Base-by-base conservation (phyloP, 495 filamentous ascomycete genomes). In the Thermothielavioides terrestris region DNA sequence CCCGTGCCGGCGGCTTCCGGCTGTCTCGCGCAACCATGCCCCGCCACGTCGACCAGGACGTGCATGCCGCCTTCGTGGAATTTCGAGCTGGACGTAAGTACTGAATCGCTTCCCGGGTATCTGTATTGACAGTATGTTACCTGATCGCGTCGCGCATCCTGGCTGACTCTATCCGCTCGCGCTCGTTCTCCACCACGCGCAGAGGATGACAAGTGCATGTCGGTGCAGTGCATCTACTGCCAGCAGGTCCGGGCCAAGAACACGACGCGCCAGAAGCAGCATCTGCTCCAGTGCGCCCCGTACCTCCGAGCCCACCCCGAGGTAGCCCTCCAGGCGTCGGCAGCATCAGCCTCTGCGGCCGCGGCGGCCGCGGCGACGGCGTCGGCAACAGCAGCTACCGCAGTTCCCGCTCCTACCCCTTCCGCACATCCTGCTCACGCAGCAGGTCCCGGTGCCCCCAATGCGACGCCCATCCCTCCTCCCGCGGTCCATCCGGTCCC, bases 241-340 rank as follows among this genome's bases (percentile, higher is more conserved):
- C 47, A 57, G 18, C 47, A 59, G 41, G 40, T 50, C 21, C 31
- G 60, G 6, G 62, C 62, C 0, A 65, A 65, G 52, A 65, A 65
- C 53, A 65, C 62, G 14, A 65, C 62, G 8, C 58, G 62, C 18
- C 62, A 65, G 46, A 56, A 60, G 48, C 55, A 58, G 35, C 62
- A 65, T 40, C 62, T 65, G 12, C 41, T 53, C 3, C 46, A 58
- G 12, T 65, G 62, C 43, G 23, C 48, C 0, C 12, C 22, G 12
- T 65, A 63, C 46, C 62, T 63, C 37, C 31, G 42, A n/a, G 45
- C 45, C 44, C 60, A 65, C 39, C 62, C 62, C 26, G 60, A 63
- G 4, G 55, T 50, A 17, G 47, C 51, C 35, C 45, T 58, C 34
- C 52, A 55, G 27, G 49, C 43, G 12, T 40, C 54, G 11, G 30